A percentile compares a stretch with the other conserved stretches of the same genome.
These are phyloP conservation scores for Bacidia rubella DNA, from an alignment of 495 filamentous ascomycete genomes.

Conservation along the genomic window DNA sequence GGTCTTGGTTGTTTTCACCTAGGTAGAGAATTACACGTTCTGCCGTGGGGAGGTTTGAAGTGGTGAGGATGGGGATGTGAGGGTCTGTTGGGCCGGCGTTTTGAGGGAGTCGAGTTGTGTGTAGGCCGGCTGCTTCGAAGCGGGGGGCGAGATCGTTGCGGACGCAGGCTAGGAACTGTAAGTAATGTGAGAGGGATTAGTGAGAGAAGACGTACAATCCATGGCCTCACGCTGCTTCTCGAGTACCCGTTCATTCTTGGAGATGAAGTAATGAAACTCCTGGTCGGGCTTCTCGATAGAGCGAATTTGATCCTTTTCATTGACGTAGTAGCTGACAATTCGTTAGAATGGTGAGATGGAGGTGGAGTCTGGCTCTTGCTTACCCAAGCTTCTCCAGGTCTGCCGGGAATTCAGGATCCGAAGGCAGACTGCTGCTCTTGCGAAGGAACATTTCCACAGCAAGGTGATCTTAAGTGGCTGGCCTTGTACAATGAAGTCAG, in stretches of 20 bases:
- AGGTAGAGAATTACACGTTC: constrained; percentile 62
- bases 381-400: constrained; percentile 60
- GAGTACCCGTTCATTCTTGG: constrained; percentile 58
- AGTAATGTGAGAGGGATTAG: not conserved
- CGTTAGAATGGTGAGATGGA: constrained; percentile 1
- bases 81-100: constrained; percentile 31
- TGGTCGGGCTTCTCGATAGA: constrained; percentile 47
- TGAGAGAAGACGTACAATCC: constrained; percentile 37
- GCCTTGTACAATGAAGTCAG: not conserved
- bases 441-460: constrained; percentile 52
- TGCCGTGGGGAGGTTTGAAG: constrained; percentile 39
- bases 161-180: constrained; percentile 40
- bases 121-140: constrained; percentile 42
- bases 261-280: constrained; percentile 61
- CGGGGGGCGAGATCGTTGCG: constrained; percentile 46
- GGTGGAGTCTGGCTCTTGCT: constrained; percentile 17
- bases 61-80: constrained; percentile 55
- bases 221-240: constrained; percentile 54
- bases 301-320: constrained; percentile 56
- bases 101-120: constrained; percentile 45
- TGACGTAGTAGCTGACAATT: constrained; percentile 52
- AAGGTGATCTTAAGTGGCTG: not conserved
- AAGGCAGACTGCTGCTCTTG: constrained; percentile 47
- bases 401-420: constrained; percentile 49
- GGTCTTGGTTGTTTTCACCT: constrained; percentile 53